phyloP scores from a whole-genome alignment of 352 stramenopile species.

The Pythium dissotocum region DNA sequence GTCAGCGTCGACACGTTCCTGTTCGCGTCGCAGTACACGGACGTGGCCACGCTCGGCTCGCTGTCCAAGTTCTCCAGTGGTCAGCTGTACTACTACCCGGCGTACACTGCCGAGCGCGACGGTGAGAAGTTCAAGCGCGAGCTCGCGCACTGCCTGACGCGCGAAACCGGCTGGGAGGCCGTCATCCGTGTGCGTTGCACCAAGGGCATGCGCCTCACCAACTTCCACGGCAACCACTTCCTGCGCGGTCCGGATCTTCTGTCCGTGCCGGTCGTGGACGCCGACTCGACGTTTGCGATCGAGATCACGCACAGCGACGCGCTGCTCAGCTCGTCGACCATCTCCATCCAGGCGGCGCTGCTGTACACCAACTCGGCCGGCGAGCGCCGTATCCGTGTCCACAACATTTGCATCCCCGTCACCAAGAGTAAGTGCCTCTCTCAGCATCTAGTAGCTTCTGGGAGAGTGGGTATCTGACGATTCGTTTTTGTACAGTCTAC shows the following conservation, averaged over 20 bases:
- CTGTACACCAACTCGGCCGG: constrained; percentile 98
- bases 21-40: constrained; percentile 95
- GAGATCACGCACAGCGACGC: constrained; percentile 97
- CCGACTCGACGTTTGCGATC: constrained; percentile 96
- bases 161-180: constrained; percentile 94
- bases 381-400: constrained; percentile 97
- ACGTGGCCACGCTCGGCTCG: constrained; percentile 94
- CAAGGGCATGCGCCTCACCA: constrained; percentile 96
- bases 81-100: constrained; percentile 97
- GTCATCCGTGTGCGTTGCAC: constrained; percentile 98
- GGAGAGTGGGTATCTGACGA: not conserved
- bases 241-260: constrained; percentile 97
- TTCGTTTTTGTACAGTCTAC: constrained; percentile 49
- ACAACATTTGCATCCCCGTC: constrained; percentile 96
- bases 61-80: constrained; percentile 96
- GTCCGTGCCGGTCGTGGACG: constrained; percentile 94
- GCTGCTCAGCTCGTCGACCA: constrained; percentile 91
- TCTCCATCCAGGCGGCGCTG: constrained; percentile 96
- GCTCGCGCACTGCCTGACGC: constrained; percentile 90
- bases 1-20: constrained; percentile 99
- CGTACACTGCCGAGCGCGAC: constrained; percentile 91
- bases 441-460: not conserved
- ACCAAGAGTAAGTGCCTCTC: constrained; percentile 65
- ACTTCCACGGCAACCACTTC: constrained; percentile 99
- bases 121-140: constrained; percentile 94